These are phyloP conservation scores for Tranzscheliella williamsii DNA, from an alignment of 1,284 basidiomycete genomes.

Conservation along the genomic window DNA sequence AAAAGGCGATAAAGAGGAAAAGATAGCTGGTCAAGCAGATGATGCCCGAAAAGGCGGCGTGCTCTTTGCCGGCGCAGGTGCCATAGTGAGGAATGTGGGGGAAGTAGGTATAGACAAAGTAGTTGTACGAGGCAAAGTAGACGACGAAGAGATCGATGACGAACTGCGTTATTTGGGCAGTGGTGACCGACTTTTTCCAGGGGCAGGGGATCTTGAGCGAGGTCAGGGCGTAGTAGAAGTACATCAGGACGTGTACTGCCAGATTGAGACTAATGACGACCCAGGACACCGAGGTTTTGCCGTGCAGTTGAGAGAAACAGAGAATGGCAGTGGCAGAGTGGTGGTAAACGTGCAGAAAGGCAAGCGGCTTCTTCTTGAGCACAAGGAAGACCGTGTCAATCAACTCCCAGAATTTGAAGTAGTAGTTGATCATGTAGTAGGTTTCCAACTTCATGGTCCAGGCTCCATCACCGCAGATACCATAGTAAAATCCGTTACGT, in stretches of 20 bases:
- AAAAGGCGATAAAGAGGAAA: conserved; percentile 61
- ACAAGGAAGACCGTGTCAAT: conserved; percentile 95
- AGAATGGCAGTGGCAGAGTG: conserved; percentile 96
- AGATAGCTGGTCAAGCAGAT: conserved; percentile 79
- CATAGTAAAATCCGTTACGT: conserved; percentile 62
- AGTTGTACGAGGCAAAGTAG: conserved; percentile 40
- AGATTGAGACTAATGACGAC: conserved; percentile 91
- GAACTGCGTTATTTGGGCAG: conserved; percentile 78
- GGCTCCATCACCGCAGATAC: conserved; percentile 75
- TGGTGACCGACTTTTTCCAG: conserved; percentile 95
- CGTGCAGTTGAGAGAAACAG: conserved; percentile 91
- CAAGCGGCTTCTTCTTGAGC: conserved; percentile 93
- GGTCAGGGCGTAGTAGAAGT: conserved; percentile 57
- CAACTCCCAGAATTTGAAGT: conserved; percentile 68
- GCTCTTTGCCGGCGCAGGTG: conserved; percentile 85
- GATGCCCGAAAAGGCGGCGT: conserved; percentile 86
- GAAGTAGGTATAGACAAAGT: conserved; percentile 63
- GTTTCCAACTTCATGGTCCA: conserved; percentile 70
- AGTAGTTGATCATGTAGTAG: conserved; percentile 97
- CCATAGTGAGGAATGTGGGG: conserved; percentile 70
- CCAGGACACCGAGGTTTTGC: conserved; percentile 78
- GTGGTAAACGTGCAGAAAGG: conserved; percentile 97
- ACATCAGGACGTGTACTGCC: conserved; percentile 96
- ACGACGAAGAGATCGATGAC: conserved; percentile 38
- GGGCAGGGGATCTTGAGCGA: conserved; percentile 51